phyloP scores from a whole-genome alignment of 306 rosid species.

The Bauhinia variegata region DNA sequence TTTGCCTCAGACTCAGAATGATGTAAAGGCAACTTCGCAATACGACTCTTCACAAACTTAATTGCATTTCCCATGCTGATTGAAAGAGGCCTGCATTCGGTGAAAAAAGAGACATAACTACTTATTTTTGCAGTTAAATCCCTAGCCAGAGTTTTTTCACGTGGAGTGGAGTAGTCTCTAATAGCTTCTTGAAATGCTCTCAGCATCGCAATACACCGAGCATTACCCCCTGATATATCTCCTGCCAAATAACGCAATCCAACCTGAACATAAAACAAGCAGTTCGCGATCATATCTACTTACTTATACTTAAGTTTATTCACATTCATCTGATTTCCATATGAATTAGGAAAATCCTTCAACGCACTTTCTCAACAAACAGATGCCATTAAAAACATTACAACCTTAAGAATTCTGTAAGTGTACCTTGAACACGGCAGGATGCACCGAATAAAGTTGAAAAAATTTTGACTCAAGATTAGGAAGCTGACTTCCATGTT shows the following conservation, averaged over 20 bases:
- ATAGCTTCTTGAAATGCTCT: slow-evolving; percentile 79
- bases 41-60: slow-evolving; percentile 66
- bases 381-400: slow-evolving; percentile 8
- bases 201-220: slow-evolving; percentile 88
- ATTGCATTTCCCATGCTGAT: slow-evolving; percentile 91
- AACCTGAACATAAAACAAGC: slow-evolving; percentile 57
- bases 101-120: slow-evolving; percentile 74
- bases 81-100: slow-evolving; percentile 86
- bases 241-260: slow-evolving; percentile 77
- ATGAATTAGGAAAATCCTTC: not conserved
- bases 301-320: not conserved
- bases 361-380: slow-evolving; percentile 9
- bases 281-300: slow-evolving; percentile 24
- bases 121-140: slow-evolving; percentile 80
- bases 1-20: slow-evolving; percentile 77
- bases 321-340: not conserved
- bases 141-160: slow-evolving; percentile 62
- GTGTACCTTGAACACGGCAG: slow-evolving; percentile 79
- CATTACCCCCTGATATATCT: slow-evolving; percentile 74
- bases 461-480: slow-evolving; percentile 74
- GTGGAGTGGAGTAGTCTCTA: slow-evolving; percentile 76
- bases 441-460: slow-evolving; percentile 75
- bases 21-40: slow-evolving; percentile 59
- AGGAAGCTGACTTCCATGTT: slow-evolving; percentile 72
- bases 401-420: slow-evolving; percentile 18